Evolutionary conservation across 1,284 basidiomycete genomes (phyloP), one percentile per base, ranked within the genome.

Genomic region (Schizophyllum amplum): DNA sequence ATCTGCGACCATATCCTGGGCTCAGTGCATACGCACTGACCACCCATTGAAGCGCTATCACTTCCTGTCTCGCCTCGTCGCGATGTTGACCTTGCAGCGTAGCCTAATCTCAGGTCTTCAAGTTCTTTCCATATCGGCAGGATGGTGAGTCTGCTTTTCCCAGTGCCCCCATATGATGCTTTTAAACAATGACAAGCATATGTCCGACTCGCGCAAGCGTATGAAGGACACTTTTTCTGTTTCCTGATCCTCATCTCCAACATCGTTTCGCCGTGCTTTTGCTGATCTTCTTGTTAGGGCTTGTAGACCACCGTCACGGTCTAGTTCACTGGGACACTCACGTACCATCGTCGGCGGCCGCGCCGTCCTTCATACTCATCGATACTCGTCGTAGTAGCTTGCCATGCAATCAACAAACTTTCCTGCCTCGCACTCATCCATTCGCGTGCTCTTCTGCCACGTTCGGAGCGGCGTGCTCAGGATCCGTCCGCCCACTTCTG

Each of bases 161-260:
- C 52, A 54, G 57, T 47, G 24, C 53, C 23, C 60, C 63, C 72
- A 69, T 20, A 71, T 68, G 79, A 80, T 79, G 75, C 67, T 66
- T 63, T 63, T 55, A 60, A 59, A 63, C 67, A 70, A 72, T 42
- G 33, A 79, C 78, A 81, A 81, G 79, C 79, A 81, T 81, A 81
- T 81, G 79, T 81, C 78, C 74, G 77, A 79, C 64, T 60, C 57
- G 67, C 68, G 33, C 11, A 42, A 42, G 33, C 33, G 33, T 57
- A 73, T 78, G 77, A 75, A 71, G 78, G 77, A 79, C 67, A 71
- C 60, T 54, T 56, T 61, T 63, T 72, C 70, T 63, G 62, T 63
- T 78, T 80, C 78, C 79, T 73, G 66, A 67, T 63, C 66, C 64
- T 57, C 55, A 57, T 53, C 58, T 47, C 25, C 46, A 11, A 54